Base-by-base conservation (phyloP, 805 yeast species). In the Teunomyces barrocoloradensis region DNA sequence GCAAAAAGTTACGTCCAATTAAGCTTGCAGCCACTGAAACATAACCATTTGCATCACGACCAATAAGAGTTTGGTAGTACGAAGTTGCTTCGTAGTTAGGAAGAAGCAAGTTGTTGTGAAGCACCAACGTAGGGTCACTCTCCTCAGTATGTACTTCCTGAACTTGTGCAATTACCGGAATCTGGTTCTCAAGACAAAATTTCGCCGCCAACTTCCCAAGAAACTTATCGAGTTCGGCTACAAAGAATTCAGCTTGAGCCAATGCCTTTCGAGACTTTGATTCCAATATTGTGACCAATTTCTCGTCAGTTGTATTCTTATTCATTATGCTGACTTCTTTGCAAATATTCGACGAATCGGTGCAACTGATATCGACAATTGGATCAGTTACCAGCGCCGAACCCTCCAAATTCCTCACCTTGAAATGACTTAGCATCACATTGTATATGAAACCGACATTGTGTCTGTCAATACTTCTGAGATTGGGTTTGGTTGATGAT, bases 21-120 rank as follows among this genome's bases (percentile, higher is more conserved):
- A 71, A 39, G 36, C 52, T 59, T 0, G 75, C 75, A 5, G 65
- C 57, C 13, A 59, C 46, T 0, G 76, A 64, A 2, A 72, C 66
- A 45, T 58, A 54, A 1, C 78, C 77, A 3, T 59, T 21, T 3
- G 54, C 48, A 50, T 72, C 74, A 45, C 73, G 60, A 1, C 75
- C 61, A 20, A 71, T 48, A 2, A 70, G 53, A 0, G 76, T 64
- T 46, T 74, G 76, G 42, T 57, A 60, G 52, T 66, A 74, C 0
- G 68, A 53, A 11, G 42, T 54, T 4, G 77, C 73, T 38, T 63
- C 58, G 49, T 57, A 73, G 18, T 62, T 53, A 4, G 77, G 76
- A 5, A 70, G 51, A 18, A 73, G 53, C 23, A 58, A 6, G 49
- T 71, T 71, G 43, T 69, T 57, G 54, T 73, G 76, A 5, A 59